phyloP scores from a whole-genome alignment of 345 rosid species.

The Chamaenerion angustifolium region DNA sequence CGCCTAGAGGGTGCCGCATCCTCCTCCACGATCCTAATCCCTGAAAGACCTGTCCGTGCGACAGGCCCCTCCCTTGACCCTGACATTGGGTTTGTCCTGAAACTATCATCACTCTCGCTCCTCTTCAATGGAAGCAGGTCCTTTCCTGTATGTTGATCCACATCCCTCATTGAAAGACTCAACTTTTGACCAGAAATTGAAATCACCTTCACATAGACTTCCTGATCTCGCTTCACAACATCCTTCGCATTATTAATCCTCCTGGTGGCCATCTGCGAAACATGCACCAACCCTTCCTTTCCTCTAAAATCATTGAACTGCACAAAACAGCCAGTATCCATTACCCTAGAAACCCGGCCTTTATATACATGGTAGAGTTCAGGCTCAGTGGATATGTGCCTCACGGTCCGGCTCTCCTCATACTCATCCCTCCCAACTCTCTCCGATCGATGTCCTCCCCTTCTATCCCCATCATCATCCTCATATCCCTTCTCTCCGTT shows the following conservation, averaged over 20 bases:
- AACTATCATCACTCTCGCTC: constrained; percentile 33
- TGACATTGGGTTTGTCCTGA: constrained; percentile 36
- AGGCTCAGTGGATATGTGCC: constrained; percentile 28
- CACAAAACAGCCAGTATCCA: constrained; percentile 80
- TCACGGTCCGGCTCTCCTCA: constrained; percentile 7
- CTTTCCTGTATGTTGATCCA: constrained; percentile 68
- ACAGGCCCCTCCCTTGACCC: constrained; percentile 41
- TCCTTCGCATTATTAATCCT: constrained; percentile 46
- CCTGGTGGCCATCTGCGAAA: constrained; percentile 66
- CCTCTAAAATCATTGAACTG: constrained; percentile 62
- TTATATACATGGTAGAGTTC: constrained; percentile 64
- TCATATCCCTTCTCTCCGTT: constrained; percentile 18
- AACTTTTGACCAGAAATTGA: constrained; percentile 44
- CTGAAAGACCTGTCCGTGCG: constrained; percentile 58
- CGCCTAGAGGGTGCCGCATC: constrained; percentile 37
- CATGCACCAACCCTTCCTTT: constrained; percentile 86
- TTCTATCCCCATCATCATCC: constrained; percentile 13
- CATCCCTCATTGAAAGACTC: constrained; percentile 75
- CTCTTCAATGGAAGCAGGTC: constrained; percentile 70
- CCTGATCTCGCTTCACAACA: constrained; percentile 61
- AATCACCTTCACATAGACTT: constrained; percentile 69
- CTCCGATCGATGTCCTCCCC: constrained; percentile 11
- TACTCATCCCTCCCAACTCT: constrained; percentile 9
- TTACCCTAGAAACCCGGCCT: constrained; percentile 72
- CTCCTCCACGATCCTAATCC: constrained; percentile 58